phyloP scores from a whole-genome alignment of 441 rosid species.

The Metrosideros polymorpha region DNA sequence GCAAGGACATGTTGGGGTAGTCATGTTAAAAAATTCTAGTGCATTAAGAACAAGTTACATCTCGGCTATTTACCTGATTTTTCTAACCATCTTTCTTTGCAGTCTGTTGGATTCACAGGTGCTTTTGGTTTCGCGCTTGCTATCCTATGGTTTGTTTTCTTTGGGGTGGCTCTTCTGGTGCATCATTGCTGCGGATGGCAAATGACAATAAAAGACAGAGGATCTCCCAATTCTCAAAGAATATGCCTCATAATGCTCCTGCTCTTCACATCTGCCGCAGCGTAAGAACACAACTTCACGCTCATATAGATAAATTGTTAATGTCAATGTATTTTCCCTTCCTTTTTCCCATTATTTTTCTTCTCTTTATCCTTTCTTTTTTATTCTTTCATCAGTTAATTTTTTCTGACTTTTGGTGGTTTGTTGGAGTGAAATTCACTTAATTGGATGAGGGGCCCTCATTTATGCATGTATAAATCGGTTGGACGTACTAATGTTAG shows the following conservation, averaged over 20 bases:
- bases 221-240: conserved; percentile 28
- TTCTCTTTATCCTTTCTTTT: not conserved
- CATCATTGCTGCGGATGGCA: conserved; percentile 66
- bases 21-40: not conserved
- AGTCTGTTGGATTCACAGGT: conserved; percentile 97
- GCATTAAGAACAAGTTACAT: not conserved
- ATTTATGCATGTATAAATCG: not conserved
- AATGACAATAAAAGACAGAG: conserved; percentile 37
- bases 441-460: not conserved
- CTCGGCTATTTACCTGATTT: not conserved
- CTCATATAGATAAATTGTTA: not conserved
- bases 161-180: conserved; percentile 61
- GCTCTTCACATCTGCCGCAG: conserved; percentile 72
- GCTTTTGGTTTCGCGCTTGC: conserved; percentile 73
- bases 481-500: not conserved
- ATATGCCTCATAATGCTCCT: conserved; percentile 66
- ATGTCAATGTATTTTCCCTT: not conserved
- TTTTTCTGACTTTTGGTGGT: not conserved
- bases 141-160: conserved; percentile 64
- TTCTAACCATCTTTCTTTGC: conserved; percentile 16
- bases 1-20: not conserved
- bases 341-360: not conserved
- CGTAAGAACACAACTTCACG: conserved; percentile 40
- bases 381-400: not conserved
- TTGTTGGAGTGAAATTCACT: not conserved